phyloP scores from a whole-genome alignment of 1,139 yeast genomes.

The Nakaseomyces nivariensis region DNA sequence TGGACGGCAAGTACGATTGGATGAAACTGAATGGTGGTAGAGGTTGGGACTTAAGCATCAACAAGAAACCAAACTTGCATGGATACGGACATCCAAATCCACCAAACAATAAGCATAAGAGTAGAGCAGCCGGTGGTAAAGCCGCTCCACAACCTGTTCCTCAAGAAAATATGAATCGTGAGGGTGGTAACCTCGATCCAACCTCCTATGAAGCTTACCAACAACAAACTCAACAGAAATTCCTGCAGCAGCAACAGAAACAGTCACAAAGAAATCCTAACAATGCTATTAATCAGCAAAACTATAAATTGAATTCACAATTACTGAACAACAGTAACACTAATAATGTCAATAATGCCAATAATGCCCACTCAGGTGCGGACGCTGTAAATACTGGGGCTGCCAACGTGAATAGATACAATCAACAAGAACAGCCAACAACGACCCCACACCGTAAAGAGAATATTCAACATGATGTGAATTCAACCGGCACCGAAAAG shows the following conservation, averaged over 20 bases:
- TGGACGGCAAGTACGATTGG: slow-evolving; percentile 74
- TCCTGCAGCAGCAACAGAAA: slow-evolving; percentile 18
- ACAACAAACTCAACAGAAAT: slow-evolving; percentile 30
- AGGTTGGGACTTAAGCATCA: slow-evolving; percentile 75
- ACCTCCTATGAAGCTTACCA: slow-evolving; percentile 32
- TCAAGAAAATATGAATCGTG: slow-evolving; percentile 10
- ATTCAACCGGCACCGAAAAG: slow-evolving; percentile 23
- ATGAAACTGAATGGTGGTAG: slow-evolving; percentile 71
- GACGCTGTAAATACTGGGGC: slow-evolving; percentile 7
- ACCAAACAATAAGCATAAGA: slow-evolving; percentile 36
- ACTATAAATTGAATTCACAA: slow-evolving; percentile 8
- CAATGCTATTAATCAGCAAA: slow-evolving; percentile 1
- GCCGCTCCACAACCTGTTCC: slow-evolving; percentile 23
- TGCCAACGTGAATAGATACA: slow-evolving; percentile 12
- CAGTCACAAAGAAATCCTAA: slow-evolving; percentile 16
- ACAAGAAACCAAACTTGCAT: slow-evolving; percentile 70
- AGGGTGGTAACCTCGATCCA: slow-evolving; percentile 23
- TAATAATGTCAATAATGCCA: slow-evolving; percentile 6
- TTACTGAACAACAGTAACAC: slow-evolving; percentile 9
- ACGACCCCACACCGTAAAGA: slow-evolving; percentile 9
- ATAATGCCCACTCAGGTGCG: not conserved
- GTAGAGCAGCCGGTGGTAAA: slow-evolving; percentile 10
- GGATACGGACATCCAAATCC: slow-evolving; percentile 71
- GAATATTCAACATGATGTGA: slow-evolving; percentile 13
- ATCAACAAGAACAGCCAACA: slow-evolving; percentile 23